phyloP scores from a whole-genome alignment of 768 basidiomycete genomes.

The Amanita muscaria region DNA sequence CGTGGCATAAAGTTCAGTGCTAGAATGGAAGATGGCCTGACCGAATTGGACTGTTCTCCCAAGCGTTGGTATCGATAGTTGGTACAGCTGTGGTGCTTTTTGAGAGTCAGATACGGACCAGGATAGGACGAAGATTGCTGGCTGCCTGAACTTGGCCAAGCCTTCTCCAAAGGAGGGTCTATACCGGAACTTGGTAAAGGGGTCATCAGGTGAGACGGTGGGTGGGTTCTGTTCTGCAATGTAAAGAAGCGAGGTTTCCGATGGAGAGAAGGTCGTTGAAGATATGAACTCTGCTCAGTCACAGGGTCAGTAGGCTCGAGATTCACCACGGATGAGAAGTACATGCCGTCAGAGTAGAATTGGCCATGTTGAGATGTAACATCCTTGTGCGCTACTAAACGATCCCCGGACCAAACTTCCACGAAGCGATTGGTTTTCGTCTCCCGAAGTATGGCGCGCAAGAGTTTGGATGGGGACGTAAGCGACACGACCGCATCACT shows the following conservation, averaged over 20 bases:
- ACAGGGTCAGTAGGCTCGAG: neutral
- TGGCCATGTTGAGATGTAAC: conserved; percentile 50
- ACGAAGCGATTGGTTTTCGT: conserved; percentile 34
- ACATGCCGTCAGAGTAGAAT: conserved; percentile 55
- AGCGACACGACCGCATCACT: conserved; percentile 38
- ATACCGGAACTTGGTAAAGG: conserved; percentile 42
- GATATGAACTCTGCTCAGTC: conserved; percentile 37
- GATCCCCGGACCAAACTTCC: conserved; percentile 47
- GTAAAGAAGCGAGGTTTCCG: conserved; percentile 47
- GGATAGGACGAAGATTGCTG: conserved; percentile 44
- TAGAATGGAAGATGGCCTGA: conserved; percentile 43
- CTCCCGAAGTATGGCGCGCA: conserved; percentile 39
- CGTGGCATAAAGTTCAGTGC: conserved; percentile 39
- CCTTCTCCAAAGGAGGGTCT: conserved; percentile 58
- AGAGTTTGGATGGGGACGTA: conserved; percentile 17
- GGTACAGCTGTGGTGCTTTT: conserved; percentile 8
- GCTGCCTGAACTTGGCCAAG: conserved; percentile 40
- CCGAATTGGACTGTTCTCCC: conserved; percentile 34
- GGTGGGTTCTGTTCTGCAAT: conserved; percentile 45
- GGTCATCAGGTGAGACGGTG: conserved; percentile 19
- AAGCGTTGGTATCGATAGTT: conserved; percentile 10
- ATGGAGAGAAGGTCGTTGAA: conserved; percentile 44
- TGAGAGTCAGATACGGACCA: conserved; percentile 25
- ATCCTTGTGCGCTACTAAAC: conserved; percentile 38
- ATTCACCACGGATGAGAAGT: too few species aligned